Evolutionary conservation across 78 protist genomes (phyloP).

Genomic region (Acrasis kona): DNA sequence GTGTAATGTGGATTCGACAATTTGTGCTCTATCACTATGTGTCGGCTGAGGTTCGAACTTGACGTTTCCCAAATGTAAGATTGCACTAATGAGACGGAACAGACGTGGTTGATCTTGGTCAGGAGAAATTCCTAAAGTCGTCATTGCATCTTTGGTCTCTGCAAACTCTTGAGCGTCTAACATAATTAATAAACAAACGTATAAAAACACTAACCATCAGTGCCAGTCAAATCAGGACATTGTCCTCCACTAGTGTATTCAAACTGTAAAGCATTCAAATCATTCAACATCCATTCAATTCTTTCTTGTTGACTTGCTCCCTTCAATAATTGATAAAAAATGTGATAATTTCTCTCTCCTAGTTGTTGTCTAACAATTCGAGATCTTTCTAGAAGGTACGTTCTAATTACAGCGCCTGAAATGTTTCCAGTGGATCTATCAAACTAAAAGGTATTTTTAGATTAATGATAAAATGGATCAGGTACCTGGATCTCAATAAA

Average conservation of each 20-base stretch:
- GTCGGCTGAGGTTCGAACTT: conserved; percentile 10
- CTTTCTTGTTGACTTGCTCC: no score
- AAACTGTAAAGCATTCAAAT: no score
- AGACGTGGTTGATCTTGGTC: neutral
- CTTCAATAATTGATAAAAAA: conserved; percentile 48
- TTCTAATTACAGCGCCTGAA: conserved; percentile 56
- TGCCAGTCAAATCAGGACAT: no score
- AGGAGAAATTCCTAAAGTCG: neutral
- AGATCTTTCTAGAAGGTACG: conserved; percentile 68
- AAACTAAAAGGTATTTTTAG: no score
- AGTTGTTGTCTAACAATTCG: conserved; percentile 61
- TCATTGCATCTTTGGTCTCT: conserved; percentile 8
- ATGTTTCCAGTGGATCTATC: no score
- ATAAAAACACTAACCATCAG: no score
- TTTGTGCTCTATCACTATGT: no score
- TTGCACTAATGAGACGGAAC: conserved; percentile 30
- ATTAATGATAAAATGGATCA: no score
- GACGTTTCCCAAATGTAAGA: conserved; percentile 31
- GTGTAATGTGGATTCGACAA: no score
- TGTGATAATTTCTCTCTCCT: conserved; percentile 87
- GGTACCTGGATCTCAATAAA: conserved; percentile 56
- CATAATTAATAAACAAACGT: no score
- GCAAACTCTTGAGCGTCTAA: conserved; percentile 8
- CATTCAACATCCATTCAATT: no score
- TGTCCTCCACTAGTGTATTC: no score